Percentiles rank a stretch among this genome's conserved stretches.
Evolutionary conservation across 129 eudicot species (phyloP).

Genomic region (Deinandra increscens): DNA sequence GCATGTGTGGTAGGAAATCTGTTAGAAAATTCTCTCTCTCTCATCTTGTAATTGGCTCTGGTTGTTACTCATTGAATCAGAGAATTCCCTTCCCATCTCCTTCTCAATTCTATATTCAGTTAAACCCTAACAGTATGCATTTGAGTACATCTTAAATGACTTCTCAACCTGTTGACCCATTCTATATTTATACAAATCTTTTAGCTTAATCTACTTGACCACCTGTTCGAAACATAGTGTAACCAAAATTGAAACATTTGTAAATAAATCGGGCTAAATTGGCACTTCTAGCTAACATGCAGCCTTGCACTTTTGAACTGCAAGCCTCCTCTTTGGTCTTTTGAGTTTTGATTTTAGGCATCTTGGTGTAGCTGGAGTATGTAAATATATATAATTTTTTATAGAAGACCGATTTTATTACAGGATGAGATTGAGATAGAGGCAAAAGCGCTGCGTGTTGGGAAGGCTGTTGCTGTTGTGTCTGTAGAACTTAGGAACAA

Average conservation of each 20-base stretch:
- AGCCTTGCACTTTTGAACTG: conserved; percentile 1
- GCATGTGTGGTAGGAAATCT: too few relatives aligned
- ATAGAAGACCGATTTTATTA: background rate
- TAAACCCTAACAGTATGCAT: too few relatives aligned
- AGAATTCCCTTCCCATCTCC: too few relatives aligned
- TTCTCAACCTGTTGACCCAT: too few relatives aligned
- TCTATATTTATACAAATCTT: too few relatives aligned
- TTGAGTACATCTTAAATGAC: background rate
- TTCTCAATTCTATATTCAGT: too few relatives aligned
- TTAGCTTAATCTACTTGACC: background rate
- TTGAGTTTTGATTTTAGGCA: background rate
- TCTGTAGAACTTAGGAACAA: conserved; percentile 78
- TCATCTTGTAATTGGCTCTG: too few relatives aligned
- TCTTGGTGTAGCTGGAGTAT: background rate
- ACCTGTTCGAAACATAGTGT: background rate
- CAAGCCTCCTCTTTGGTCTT: background rate
- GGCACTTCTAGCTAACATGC: conserved; percentile 3
- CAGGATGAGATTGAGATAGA: conserved; percentile 95
- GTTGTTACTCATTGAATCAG: too few relatives aligned
- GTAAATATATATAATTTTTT: too few relatives aligned
- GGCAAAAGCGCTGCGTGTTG: conserved; percentile 68
- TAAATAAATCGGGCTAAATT: background rate
- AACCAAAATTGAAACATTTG: background rate
- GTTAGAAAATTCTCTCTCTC: too few relatives aligned
- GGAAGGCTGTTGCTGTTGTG: conserved; percentile 75